Conservation (phyloP, 139 green algal genomes). For the Picochlorum costavermella region DNA sequence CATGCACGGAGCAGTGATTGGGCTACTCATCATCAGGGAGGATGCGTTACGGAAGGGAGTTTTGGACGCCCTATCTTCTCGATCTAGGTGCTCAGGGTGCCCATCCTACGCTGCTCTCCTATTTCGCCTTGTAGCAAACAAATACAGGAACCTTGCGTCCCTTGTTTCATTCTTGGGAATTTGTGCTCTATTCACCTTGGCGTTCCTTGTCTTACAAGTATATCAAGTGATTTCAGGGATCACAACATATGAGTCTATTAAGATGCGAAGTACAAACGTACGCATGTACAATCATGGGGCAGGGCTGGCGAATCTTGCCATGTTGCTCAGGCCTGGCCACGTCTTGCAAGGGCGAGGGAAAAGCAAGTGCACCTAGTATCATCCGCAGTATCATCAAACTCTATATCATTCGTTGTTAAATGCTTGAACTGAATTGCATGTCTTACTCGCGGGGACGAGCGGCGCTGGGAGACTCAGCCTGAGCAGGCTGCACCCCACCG, state of each 20-base stretch:
- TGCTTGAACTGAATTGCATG: too few relatives aligned
- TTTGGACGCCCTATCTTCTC: constrained; percentile 2
- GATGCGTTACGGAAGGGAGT: constrained; percentile 8
- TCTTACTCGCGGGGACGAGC: too few relatives aligned
- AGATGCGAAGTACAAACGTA: background rate
- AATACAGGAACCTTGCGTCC: background rate
- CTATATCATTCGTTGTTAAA: too few relatives aligned
- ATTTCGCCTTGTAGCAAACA: background rate
- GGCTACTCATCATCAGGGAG: background rate
- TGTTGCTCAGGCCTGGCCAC: too few relatives aligned
- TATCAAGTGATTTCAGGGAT: constrained; percentile 8
- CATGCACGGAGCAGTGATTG: constrained; percentile 30
- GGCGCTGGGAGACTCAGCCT: too few relatives aligned
- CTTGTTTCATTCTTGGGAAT: constrained; percentile 13
- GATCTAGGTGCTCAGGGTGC: background rate
- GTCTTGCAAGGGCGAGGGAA: too few relatives aligned
- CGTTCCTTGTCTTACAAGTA: constrained; percentile 22
- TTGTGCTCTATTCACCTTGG: constrained; percentile 4
- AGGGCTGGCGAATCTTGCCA: too few relatives aligned
- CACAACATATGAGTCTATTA: constrained; percentile 16
- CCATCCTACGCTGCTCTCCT: background rate
- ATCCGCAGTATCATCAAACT: too few relatives aligned
- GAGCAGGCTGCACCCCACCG: too few relatives aligned
- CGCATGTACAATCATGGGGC: too few relatives aligned
- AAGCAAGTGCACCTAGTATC: too few relatives aligned